These are phyloP conservation scores for Skeletonema costatum DNA, from an alignment of 108 stramenopile species.

Conservation along the genomic window DNA sequence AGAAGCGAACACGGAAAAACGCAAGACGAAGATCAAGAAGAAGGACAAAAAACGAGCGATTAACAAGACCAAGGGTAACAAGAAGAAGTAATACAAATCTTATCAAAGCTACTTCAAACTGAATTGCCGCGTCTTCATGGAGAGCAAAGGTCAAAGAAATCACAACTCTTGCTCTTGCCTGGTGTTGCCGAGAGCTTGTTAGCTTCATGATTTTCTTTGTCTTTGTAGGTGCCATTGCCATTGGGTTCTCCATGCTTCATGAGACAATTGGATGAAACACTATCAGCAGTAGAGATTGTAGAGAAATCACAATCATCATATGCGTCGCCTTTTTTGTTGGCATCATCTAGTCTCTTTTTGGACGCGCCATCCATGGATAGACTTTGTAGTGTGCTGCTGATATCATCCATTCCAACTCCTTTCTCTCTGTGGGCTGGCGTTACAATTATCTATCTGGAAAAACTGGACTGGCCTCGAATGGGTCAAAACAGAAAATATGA, in stretches of 20 bases:
- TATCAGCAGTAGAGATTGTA: slow-evolving; percentile 4
- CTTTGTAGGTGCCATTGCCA: background rate
- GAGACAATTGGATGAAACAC: background rate
- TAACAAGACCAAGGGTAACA: slow-evolving; percentile 83
- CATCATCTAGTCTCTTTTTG: background rate
- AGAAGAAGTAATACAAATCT: slow-evolving; percentile 49
- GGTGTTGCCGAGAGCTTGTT: background rate
- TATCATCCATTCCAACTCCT: background rate
- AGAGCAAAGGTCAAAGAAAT: background rate
- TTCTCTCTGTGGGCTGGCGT: background rate
- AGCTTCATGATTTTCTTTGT: background rate
- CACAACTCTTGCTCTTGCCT: background rate
- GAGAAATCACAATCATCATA: background rate
- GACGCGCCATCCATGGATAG: background rate
- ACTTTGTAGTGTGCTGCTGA: background rate
- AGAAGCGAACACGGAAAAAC: slow-evolving; percentile 73
- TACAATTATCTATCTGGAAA: no score
- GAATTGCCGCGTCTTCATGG: background rate
- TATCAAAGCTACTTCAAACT: background rate
- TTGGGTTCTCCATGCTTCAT: background rate
- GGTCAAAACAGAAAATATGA: no score
- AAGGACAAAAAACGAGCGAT: slow-evolving; percentile 90
- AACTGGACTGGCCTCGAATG: no score
- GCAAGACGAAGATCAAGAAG: slow-evolving; percentile 89
- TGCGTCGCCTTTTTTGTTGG: background rate